phyloP scores from a whole-genome alignment of 192 early-diverging fungal genomes.

The Backusella circina region DNA sequence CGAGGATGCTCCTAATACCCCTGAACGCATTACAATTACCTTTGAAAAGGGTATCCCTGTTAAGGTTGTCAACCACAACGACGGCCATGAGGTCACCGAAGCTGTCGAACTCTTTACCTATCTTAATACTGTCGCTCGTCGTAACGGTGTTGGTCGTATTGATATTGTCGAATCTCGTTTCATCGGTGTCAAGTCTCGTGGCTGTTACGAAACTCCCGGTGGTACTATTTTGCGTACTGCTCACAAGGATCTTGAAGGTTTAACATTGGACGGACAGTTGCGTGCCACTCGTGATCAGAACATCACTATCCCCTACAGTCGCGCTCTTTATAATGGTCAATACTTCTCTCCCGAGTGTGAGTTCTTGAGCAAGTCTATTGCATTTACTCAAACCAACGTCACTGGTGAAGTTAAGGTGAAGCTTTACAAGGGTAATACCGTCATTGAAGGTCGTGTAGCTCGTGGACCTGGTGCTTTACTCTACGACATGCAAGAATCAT shows the following conservation, averaged over 20 bases:
- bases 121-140: slow-evolving; percentile 91
- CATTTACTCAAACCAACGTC: slow-evolving; percentile 80
- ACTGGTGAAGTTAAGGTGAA: slow-evolving; percentile 92
- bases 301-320: slow-evolving; percentile 72
- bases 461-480: slow-evolving; percentile 67
- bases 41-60: slow-evolving; percentile 88
- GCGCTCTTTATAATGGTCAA: slow-evolving; percentile 90
- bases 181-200: slow-evolving; percentile 98
- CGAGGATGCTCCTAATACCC: slow-evolving; percentile 93
- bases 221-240: slow-evolving; percentile 94
- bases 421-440: slow-evolving; percentile 93
- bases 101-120: slow-evolving; percentile 88
- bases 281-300: slow-evolving; percentile 91
- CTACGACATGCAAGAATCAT: slow-evolving; percentile 94
- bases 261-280: slow-evolving; percentile 93
- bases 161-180: slow-evolving; percentile 99
- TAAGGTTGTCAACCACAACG: slow-evolving; percentile 81
- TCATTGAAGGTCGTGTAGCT: slow-evolving; percentile 87
- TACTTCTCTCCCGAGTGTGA: slow-evolving; percentile 97
- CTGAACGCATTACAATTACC: slow-evolving; percentile 90
- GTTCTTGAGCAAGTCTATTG: slow-evolving; percentile 79
- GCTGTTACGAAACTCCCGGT: slow-evolving; percentile 99
- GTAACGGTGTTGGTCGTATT: slow-evolving; percentile 97
- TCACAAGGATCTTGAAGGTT: slow-evolving; percentile 94
- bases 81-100: slow-evolving; percentile 65